Evolutionary conservation across 1,284 basidiomycete species (phyloP), one percentile per base, ranked within the genome.

Genomic region (Cryptococcus hybrid): DNA sequence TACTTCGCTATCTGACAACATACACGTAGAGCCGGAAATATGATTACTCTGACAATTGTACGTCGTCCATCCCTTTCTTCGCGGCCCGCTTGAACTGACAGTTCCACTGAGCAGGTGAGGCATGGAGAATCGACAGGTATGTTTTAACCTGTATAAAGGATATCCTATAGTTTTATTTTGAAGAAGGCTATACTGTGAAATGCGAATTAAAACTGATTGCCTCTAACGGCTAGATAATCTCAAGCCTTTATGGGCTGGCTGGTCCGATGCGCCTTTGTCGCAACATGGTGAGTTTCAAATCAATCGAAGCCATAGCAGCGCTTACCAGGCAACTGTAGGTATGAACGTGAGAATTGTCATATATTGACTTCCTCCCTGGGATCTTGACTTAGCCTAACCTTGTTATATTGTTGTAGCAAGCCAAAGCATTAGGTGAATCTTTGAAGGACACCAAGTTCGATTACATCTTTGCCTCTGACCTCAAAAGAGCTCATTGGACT

Each of bases 111-210:
- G 7, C 15, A 88, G 87, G 83, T 90, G 62, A 81, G 89, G 61
- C 89, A 92, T 73, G 89, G 86, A 48, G 88, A 92, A 70, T 89
- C 88, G 3, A 85, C 83, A 47, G 89, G 89, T 73, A 85, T 85
- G 68, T 54, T 63, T 61, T 57, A 37, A 24, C 48, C 38, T 51
- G 39, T 24, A 47, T 18, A 36, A 43, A 50, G 50, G 46, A 42
- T 61, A 18, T 18, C 47, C 58, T 18, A 48, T 35, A 37, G 36
- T 30, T 43, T 44, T 47, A 18, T 36, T 47, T 50, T 44, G 36
- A 36, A 30, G 53, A 39, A 40, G 12, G 9, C 35, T 12, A 38
- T 15, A 18, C 40, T 18, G 18, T 18, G 18, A 18, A 18, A 18
- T 18, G 18, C 18, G 18, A 18, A 18, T 18, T 18, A 18, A 18